These are phyloP conservation scores for Cryphonectria naterciae DNA, from an alignment of 2,329 filamentous ascomycete genomes.

Conservation along the genomic window DNA sequence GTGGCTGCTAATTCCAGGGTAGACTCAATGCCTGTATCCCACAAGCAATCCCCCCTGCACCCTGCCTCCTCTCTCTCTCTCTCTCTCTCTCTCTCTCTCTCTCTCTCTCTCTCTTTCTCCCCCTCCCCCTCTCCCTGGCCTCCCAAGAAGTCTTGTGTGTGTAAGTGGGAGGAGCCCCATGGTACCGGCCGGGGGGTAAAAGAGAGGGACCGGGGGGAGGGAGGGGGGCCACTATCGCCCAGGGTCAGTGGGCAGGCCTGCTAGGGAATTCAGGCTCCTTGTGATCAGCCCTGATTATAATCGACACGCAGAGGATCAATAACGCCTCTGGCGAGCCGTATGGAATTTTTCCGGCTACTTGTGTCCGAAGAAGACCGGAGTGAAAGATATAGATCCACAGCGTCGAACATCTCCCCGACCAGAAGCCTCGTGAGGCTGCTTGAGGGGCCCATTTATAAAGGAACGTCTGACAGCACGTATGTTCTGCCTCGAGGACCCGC, in stretches of 20 bases:
- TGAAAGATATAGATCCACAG: not conserved
- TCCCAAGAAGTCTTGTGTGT: not conserved
- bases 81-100: not conserved
- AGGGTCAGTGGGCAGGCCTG: slow-evolving; percentile 20
- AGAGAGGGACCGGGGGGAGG: not conserved
- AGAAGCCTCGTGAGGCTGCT: not conserved
- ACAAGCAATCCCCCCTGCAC: slow-evolving; percentile 33
- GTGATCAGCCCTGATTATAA: slow-evolving; percentile 7
- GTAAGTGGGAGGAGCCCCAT: not conserved
- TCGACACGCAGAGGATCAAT: not conserved
- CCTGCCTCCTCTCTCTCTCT: not conserved
- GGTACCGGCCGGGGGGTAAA: not conserved
- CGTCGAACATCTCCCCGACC: not conserved
- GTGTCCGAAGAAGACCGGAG: not conserved
- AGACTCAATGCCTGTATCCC: slow-evolving; percentile 37
- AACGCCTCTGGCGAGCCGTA: not conserved
- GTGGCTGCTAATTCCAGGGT: slow-evolving; percentile 46
- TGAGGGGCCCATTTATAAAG: not conserved
- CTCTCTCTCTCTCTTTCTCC: not conserved
- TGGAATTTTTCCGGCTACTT: slow-evolving; percentile 16
- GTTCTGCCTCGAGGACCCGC: not conserved
- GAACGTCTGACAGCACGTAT: not conserved
- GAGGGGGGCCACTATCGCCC: slow-evolving; percentile 6
- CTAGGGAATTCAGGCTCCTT: not conserved
- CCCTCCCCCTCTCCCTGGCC: not conserved